Evolutionary conservation across 352 stramenopile species (phyloP), one percentile per base, ranked within the genome.

Genomic region (Lagenidium giganteum): DNA sequence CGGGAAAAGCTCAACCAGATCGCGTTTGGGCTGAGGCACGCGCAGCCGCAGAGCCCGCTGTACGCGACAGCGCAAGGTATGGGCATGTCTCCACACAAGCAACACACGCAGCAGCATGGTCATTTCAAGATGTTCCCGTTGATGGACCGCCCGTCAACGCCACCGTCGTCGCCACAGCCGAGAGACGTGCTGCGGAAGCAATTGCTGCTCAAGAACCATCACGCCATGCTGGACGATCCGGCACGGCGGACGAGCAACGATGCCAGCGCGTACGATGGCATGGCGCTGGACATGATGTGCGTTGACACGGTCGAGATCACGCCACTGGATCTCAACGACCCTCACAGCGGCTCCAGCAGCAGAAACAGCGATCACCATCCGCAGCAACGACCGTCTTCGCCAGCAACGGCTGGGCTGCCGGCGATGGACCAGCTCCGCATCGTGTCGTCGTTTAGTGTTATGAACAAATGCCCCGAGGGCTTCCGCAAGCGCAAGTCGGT

Each of bases 1-100:
- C 62, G 75, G 3, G 75, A 88, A 48, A 88, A 88, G 61, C 75
- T 88, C 47, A 84, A 67, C 27, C 63, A 68, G 36, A 88, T 88
- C 58, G 75, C 75, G 2, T 70, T 88, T 12, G 59, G 48, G 12
- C 39, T 45, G 3, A 21, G 29, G 1, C 20, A 57, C 39, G 12
- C 20, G 5, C n/a, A n/a, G n/a, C n/a, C n/a, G n/a, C n/a, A n/a
- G n/a, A n/a, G n/a, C n/a, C n/a, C n/a, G n/a, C n/a, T n/a, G n/a
- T n/a, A n/a, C n/a, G n/a, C n/a, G n/a, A n/a, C n/a, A n/a, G n/a
- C n/a, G n/a, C n/a, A n/a, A n/a, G 43, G 26, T 12, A 46, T 52
- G 5, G 47, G 47, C 16, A 29, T 53, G 20, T 14, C 48, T 8
- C 47, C 53, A 18, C 51, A 67, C 33, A 44, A 54, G 23, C 41